phyloP scores from a whole-genome alignment of 768 basidiomycete species.

The Cystobasidium onofrii region DNA sequence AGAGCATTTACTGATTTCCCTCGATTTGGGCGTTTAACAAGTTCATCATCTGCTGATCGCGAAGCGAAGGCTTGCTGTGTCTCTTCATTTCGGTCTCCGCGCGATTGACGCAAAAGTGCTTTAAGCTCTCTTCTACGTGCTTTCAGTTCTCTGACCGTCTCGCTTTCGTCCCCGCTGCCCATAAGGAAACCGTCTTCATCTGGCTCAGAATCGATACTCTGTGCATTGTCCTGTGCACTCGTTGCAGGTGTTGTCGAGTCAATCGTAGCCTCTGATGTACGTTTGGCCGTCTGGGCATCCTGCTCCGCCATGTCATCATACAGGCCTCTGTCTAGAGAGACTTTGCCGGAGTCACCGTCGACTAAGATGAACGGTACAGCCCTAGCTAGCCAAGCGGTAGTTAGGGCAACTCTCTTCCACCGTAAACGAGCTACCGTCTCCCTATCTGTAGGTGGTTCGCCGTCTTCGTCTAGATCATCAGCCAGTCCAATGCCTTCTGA shows the following conservation, averaged over 20 bases:
- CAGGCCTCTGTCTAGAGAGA: neutral
- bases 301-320: neutral
- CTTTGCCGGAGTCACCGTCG: neutral
- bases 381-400: neutral
- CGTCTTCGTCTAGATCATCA: conserved; percentile 10
- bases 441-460: neutral
- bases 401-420: conserved; percentile 23
- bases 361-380: neutral
- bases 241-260: neutral
- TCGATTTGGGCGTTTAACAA: conserved; percentile 27
- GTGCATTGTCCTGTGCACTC: neutral
- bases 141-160: conserved; percentile 41
- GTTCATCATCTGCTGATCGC: conserved; percentile 12
- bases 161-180: conserved; percentile 8
- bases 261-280: neutral
- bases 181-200: neutral
- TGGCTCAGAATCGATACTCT: neutral
- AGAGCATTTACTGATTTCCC: conserved; percentile 52
- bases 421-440: conserved; percentile 16
- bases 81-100: neutral
- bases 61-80: neutral
- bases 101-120: conserved; percentile 51
- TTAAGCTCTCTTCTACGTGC: conserved; percentile 67
- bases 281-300: neutral
- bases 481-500: conserved; percentile 51